Evolutionary conservation across 1,139 yeast species (phyloP).

Genomic region (Blastobotrys illinoisensis): DNA sequence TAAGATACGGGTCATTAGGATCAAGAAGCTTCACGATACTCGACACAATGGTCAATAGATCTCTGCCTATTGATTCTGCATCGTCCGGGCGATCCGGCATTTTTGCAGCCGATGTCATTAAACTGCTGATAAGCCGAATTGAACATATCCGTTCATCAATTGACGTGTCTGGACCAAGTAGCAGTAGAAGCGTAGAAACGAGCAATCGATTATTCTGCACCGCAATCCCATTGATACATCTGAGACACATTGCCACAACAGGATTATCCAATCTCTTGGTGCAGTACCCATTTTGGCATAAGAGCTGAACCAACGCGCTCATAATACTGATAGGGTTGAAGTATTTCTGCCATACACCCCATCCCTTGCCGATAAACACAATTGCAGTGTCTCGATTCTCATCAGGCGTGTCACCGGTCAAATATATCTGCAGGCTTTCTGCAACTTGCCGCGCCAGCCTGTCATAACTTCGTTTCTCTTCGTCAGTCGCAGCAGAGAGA

Average conservation of each 20-base stretch:
- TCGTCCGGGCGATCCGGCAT: background rate
- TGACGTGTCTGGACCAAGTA: conserved; percentile 15
- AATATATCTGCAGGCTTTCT: conserved; percentile 21
- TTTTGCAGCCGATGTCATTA: conserved; percentile 13
- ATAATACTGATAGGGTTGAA: conserved; percentile 23
- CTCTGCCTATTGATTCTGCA: conserved; percentile 1
- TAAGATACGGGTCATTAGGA: conserved; percentile 19
- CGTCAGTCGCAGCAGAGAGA: background rate
- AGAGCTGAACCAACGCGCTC: conserved; percentile 18
- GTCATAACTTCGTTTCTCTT: background rate
- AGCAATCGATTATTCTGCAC: conserved; percentile 22
- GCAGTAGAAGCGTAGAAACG: conserved; percentile 22
- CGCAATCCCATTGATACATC: conserved; percentile 23
- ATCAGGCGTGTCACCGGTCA: conserved; percentile 17
- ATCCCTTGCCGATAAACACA: conserved; percentile 25
- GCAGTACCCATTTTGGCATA: conserved; percentile 20
- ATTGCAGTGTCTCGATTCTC: conserved; percentile 19
- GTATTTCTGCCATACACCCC: conserved; percentile 25
- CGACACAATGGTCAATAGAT: conserved; percentile 22
- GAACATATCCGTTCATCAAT: conserved; percentile 22
- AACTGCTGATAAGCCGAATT: conserved; percentile 18
- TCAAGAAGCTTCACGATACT: conserved; percentile 24
- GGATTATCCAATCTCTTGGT: background rate
- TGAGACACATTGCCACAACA: conserved; percentile 13
- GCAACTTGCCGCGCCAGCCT: conserved; percentile 14